A percentile compares a stretch with the other conserved stretches of the same genome.
Conservation (phyloP, 2,329 filamentous ascomycete species). For the Fusarium proliferatum region DNA sequence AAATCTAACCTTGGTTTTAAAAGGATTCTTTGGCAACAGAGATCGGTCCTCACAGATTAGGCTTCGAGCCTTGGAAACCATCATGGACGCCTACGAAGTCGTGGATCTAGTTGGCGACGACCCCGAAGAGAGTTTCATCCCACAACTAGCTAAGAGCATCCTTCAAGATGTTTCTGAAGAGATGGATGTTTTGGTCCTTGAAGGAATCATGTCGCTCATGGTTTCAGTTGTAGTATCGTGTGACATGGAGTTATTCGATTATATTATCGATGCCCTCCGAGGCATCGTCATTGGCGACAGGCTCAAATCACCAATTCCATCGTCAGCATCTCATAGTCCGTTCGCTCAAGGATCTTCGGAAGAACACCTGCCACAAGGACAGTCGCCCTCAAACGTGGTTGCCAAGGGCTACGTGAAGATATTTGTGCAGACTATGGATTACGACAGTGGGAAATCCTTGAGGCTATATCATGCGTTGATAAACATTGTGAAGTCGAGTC, state of each 20-base stretch:
- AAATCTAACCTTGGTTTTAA: conserved; percentile 70
- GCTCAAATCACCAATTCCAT: conserved; percentile 55
- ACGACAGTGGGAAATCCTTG: conserved; percentile 71
- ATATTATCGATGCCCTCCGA: conserved; percentile 64
- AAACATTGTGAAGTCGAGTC: conserved; percentile 68
- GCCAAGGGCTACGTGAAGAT: conserved; percentile 77
- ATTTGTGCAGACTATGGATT: conserved; percentile 79
- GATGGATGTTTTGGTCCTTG: conserved; percentile 71
- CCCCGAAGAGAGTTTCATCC: conserved; percentile 66
- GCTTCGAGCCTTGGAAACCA: conserved; percentile 68
- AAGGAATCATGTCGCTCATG: conserved; percentile 72
- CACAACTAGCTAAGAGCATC: conserved; percentile 69
- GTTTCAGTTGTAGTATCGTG: conserved; percentile 72
- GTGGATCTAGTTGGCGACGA: conserved; percentile 69
- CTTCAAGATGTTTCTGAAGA: conserved; percentile 72
- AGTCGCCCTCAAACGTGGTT: conserved; percentile 76
- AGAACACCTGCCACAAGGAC: conserved; percentile 43
- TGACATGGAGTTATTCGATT: conserved; percentile 67
- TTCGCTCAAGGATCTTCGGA: conserved; percentile 37
- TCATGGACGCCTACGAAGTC: conserved; percentile 70
- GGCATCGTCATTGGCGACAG: conserved; percentile 63
- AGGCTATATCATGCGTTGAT: conserved; percentile 72
- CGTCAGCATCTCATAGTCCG: conserved; percentile 42
- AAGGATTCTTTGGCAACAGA: conserved; percentile 72
- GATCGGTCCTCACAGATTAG: conserved; percentile 71